Conservation (phyloP, 768 basidiomycete genomes). For the Termitomyces sp. region DNA sequence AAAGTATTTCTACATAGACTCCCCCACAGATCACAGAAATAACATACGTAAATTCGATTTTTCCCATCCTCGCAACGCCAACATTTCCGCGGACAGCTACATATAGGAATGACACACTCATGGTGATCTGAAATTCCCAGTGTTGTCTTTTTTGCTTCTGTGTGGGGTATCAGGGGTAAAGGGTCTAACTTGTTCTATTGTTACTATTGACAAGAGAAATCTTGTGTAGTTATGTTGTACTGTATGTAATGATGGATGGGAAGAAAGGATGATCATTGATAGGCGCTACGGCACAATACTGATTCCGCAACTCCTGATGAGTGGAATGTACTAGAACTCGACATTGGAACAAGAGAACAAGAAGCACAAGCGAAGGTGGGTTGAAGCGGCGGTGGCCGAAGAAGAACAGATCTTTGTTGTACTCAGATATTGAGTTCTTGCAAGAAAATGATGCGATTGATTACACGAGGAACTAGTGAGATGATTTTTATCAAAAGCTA, state of each 20-base stretch:
- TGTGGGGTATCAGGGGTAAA: background rate
- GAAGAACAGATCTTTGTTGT: no score
- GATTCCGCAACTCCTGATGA: background rate
- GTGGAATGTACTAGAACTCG: background rate
- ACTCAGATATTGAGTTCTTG: background rate
- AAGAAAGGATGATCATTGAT: background rate
- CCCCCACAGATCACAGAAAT: background rate
- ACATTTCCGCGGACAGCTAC: background rate
- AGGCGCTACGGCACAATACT: background rate
- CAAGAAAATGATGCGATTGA: background rate
- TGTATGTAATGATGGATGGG: background rate
- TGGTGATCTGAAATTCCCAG: background rate
- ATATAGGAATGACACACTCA: background rate
- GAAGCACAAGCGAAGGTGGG: background rate
- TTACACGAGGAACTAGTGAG: conserved; percentile 1
- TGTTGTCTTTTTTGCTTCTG: background rate
- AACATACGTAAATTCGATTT: background rate
- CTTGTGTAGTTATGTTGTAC: background rate
- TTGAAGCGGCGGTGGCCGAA: background rate
- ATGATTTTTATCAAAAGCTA: conserved; percentile 13
- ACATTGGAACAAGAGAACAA: background rate
- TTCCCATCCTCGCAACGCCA: background rate
- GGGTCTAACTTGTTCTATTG: background rate
- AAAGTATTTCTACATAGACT: background rate
- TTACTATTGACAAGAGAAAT: no score